These are phyloP conservation scores for Plasmodium gonderi DNA, from an alignment of 169 alveolate genomes.

Conservation along the genomic window DNA sequence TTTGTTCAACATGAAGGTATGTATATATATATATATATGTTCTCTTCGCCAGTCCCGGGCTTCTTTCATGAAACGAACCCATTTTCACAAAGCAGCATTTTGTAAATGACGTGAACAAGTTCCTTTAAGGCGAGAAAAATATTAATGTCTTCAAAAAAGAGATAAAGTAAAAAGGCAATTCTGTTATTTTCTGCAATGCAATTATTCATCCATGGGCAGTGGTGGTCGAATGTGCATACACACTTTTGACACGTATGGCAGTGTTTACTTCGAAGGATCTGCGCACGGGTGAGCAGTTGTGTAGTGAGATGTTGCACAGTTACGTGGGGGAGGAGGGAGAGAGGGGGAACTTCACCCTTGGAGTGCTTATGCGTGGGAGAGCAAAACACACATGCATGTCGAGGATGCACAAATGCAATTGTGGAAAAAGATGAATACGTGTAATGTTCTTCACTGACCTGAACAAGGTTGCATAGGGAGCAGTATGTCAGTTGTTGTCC, in stretches of 20 bases:
- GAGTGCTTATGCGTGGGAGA: too few species aligned
- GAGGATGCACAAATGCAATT: background rate
- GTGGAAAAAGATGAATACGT: background rate
- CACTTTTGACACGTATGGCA: slow-evolving; percentile 25
- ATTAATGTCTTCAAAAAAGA: slow-evolving; percentile 26
- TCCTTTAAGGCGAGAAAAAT: slow-evolving; percentile 1
- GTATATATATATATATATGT: too few species aligned
- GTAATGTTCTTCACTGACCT: background rate
- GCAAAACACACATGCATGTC: too few species aligned
- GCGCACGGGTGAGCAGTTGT: too few species aligned
- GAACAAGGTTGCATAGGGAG: background rate
- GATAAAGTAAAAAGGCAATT: slow-evolving; percentile 1
- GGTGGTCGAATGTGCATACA: slow-evolving; percentile 50
- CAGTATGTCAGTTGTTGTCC: background rate
- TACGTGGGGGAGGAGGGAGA: background rate
- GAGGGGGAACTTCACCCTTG: too few species aligned
- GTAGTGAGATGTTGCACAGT: background rate
- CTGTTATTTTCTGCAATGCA: slow-evolving; percentile 66
- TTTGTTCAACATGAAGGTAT: too few species aligned
- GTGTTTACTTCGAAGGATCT: slow-evolving; percentile 34
- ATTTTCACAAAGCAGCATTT: slow-evolving; percentile 1
- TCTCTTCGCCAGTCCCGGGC: background rate
- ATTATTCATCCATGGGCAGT: slow-evolving; percentile 61
- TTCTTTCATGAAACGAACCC: background rate
- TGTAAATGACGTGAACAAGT: background rate